Evolutionary conservation across 2,329 filamentous ascomycete genomes (phyloP).

Genomic region (Alternaria atra): DNA sequence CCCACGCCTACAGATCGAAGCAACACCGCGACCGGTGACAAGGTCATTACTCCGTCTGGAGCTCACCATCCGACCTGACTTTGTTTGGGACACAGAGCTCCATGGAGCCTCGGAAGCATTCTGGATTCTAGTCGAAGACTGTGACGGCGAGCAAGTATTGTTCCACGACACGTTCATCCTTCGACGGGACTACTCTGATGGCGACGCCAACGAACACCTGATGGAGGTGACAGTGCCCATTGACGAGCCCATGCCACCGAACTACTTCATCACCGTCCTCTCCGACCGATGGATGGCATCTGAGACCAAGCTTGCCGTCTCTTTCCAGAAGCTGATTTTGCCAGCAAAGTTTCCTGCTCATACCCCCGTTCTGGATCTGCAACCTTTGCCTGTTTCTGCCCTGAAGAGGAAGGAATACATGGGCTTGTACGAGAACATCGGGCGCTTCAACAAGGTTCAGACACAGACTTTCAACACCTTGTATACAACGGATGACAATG

Average conservation of each 20-base stretch:
- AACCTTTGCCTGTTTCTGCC: conserved; percentile 87
- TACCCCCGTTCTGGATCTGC: conserved; percentile 89
- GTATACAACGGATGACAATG: conserved; percentile 90
- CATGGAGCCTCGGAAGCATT: conserved; percentile 92
- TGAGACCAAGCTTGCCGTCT: conserved; percentile 90
- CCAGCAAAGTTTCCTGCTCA: conserved; percentile 96
- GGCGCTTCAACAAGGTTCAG: conserved; percentile 95
- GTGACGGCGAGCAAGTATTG: conserved; percentile 93
- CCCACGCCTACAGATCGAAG: conserved; percentile 89
- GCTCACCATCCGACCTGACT: conserved; percentile 90
- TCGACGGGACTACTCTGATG: conserved; percentile 84
- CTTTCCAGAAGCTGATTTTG: conserved; percentile 92
- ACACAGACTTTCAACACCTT: conserved; percentile 96
- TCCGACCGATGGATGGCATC: conserved; percentile 99
- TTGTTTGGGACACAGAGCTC: conserved; percentile 90
- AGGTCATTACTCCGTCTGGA: conserved; percentile 91
- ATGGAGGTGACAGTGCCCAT: conserved; percentile 97
- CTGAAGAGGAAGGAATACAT: conserved; percentile 86
- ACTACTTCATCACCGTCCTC: conserved; percentile 95
- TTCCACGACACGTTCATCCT: conserved; percentile 95
- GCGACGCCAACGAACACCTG: conserved; percentile 90
- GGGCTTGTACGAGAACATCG: conserved; percentile 82
- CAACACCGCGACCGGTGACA: conserved; percentile 93
- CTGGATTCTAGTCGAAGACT: conserved; percentile 97
- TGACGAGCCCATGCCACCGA: conserved; percentile 96